phyloP scores from a whole-genome alignment of 1,284 basidiomycete species.

The Erythrobasidium hasegawianum region DNA sequence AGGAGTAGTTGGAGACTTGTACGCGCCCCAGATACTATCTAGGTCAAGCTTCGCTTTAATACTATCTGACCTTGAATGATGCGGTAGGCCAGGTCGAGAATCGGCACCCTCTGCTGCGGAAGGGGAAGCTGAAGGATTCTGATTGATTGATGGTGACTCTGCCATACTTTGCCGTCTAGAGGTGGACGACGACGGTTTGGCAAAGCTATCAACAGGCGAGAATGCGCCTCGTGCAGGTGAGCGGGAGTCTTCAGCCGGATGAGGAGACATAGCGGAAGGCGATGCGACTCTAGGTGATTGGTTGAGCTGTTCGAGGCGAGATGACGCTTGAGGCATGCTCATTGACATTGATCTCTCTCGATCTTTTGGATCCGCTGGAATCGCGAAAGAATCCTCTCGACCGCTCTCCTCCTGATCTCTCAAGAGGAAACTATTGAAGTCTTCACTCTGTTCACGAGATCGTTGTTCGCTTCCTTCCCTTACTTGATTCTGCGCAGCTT shows the following conservation, averaged over 20 bases:
- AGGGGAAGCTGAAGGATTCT: background rate
- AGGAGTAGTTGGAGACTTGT: constrained; percentile 9
- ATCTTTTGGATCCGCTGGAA: background rate
- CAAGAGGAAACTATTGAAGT: constrained; percentile 11
- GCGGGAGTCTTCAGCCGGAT: background rate
- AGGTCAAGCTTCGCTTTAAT: constrained; percentile 20
- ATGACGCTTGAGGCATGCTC: background rate
- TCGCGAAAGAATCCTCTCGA: constrained; percentile 1
- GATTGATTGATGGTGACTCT: background rate
- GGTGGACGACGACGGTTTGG: background rate
- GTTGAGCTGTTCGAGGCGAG: background rate
- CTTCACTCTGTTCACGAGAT: no score
- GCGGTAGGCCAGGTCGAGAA: constrained; percentile 12
- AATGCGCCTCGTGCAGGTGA: background rate
- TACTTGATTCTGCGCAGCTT: no score
- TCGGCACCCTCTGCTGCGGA: background rate
- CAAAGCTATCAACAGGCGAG: constrained; percentile 12
- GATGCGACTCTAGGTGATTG: constrained; percentile 1
- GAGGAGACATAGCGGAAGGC: constrained; percentile 21
- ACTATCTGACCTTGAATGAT: constrained; percentile 32
- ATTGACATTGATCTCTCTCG: constrained; percentile 23
- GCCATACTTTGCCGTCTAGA: background rate
- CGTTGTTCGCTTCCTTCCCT: no score
- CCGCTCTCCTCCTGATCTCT: constrained; percentile 33
- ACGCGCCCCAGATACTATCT: constrained; percentile 19